phyloP scores from a whole-genome alignment of 1,139 yeast species.

The Yamadazyma buinensis region DNA sequence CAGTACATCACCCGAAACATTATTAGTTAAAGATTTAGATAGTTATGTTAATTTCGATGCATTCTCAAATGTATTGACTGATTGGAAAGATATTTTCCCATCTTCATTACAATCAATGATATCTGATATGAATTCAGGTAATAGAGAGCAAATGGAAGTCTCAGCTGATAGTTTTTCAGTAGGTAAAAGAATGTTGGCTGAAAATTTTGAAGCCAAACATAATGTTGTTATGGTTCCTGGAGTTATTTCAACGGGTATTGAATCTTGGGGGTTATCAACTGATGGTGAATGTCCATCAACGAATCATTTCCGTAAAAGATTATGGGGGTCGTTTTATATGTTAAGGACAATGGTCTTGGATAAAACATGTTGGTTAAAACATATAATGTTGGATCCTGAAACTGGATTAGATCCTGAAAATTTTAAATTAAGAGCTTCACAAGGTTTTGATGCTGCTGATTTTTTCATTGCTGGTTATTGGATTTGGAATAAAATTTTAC shows the following conservation, averaged over 20 bases:
- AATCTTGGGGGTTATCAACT: slow-evolving; percentile 74
- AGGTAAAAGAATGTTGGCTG: slow-evolving; percentile 61
- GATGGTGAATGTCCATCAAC: slow-evolving; percentile 76
- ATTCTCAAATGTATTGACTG: slow-evolving; percentile 39
- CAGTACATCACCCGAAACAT: slow-evolving; percentile 46
- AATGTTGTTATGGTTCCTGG: slow-evolving; percentile 96
- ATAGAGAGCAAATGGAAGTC: slow-evolving; percentile 38
- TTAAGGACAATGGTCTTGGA: slow-evolving; percentile 86
- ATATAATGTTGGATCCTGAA: slow-evolving; percentile 80
- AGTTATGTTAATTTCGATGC: slow-evolving; percentile 53
- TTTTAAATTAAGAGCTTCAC: slow-evolving; percentile 80
- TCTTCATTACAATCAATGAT: slow-evolving; percentile 58
- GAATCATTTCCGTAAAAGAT: slow-evolving; percentile 79
- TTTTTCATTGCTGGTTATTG: slow-evolving; percentile 96
- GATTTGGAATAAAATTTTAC: slow-evolving; percentile 95
- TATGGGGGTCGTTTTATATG: slow-evolving; percentile 98
- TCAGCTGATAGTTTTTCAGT: slow-evolving; percentile 84
- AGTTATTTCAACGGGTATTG: slow-evolving; percentile 91
- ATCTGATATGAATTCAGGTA: slow-evolving; percentile 41
- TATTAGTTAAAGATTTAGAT: slow-evolving; percentile 45
- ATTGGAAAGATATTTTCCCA: slow-evolving; percentile 70
- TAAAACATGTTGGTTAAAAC: slow-evolving; percentile 90
- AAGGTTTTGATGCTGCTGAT: slow-evolving; percentile 96
- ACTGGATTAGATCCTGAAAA: slow-evolving; percentile 93
- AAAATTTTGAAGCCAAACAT: slow-evolving; percentile 52